phyloP scores from a whole-genome alignment of 1,139 yeast genomes.

The Lodderomyces parapsilosis region DNA sequence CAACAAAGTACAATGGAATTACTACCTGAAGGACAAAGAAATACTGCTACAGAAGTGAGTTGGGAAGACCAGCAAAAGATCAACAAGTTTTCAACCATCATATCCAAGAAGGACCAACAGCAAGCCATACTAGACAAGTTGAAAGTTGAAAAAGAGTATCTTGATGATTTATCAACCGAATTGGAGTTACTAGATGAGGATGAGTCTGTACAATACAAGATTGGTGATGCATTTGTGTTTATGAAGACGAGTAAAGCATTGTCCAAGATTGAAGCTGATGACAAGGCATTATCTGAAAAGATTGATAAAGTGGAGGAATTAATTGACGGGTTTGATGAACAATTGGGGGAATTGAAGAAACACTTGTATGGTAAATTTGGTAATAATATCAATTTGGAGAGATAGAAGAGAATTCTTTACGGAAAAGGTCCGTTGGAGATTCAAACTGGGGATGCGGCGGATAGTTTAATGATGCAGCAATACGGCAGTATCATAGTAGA shows the following conservation, averaged over 20 bases:
- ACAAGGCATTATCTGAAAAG: constrained; percentile 47
- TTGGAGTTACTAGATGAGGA: constrained; percentile 84
- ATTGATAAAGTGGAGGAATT: constrained; percentile 47
- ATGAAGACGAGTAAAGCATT: constrained; percentile 66
- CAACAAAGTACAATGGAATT: constrained; percentile 54
- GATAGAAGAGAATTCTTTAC: too few species aligned
- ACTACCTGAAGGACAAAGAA: constrained; percentile 65
- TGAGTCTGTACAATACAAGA: constrained; percentile 61
- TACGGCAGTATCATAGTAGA: too few species aligned
- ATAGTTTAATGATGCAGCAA: too few species aligned
- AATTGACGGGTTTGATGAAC: constrained; percentile 52
- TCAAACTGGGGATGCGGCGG: too few species aligned
- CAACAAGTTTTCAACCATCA: constrained; percentile 82
- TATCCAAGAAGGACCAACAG: constrained; percentile 62
- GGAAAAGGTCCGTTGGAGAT: too few species aligned
- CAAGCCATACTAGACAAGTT: constrained; percentile 49
- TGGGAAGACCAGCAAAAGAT: constrained; percentile 90
- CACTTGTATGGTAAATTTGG: constrained; percentile 89
- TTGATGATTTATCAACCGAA: constrained; percentile 84
- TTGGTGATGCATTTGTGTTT: constrained; percentile 77
- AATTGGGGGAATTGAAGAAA: constrained; percentile 61
- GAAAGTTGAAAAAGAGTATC: constrained; percentile 76
- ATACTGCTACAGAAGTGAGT: constrained; percentile 69
- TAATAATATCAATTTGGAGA: constrained; percentile 80
- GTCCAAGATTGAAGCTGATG: constrained; percentile 61